Conservation (phyloP, 371 early-diverging fungal genomes). For the Mucor circinelloides region DNA sequence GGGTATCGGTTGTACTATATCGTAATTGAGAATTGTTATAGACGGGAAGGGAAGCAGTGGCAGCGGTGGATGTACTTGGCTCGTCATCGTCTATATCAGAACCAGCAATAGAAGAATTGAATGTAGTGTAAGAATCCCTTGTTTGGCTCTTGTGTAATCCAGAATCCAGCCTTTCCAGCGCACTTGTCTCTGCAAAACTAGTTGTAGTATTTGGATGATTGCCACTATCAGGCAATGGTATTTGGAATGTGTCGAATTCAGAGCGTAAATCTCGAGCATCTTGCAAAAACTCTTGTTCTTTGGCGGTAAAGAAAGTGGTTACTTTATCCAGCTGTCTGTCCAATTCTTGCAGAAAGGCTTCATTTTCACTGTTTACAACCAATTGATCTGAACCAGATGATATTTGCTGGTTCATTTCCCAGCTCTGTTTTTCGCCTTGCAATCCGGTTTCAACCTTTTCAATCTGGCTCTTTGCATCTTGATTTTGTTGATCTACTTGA, state of each 20-base stretch:
- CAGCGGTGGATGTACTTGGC: background rate
- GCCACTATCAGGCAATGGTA: conserved; percentile 6
- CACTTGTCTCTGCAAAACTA: background rate
- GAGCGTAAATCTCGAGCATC: conserved; percentile 18
- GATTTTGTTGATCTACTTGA: conserved; percentile 51
- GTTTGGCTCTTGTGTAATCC: background rate
- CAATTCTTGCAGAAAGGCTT: conserved; percentile 61
- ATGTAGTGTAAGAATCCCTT: conserved; percentile 21
- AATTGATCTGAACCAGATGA: background rate
- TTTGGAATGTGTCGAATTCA: conserved; percentile 17
- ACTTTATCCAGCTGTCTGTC: conserved; percentile 84
- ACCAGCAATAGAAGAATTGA: conserved; percentile 8
- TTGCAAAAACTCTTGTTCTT: conserved; percentile 70
- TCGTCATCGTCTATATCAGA: background rate
- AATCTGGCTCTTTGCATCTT: conserved; percentile 1
- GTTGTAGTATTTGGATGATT: background rate
- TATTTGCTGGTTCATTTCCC: conserved; percentile 6
- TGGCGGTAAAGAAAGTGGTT: conserved; percentile 71
- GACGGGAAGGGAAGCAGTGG: background rate
- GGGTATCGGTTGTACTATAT: background rate
- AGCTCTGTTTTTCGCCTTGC: conserved; percentile 21
- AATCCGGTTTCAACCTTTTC: conserved; percentile 18
- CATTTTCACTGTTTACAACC: background rate
- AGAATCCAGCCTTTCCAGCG: conserved; percentile 13
- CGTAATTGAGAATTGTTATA: background rate